Percentiles rank a stretch among this genome's conserved stretches.
Conservation (phyloP, 2,329 filamentous ascomycete genomes). For the Phoma sp. region DNA sequence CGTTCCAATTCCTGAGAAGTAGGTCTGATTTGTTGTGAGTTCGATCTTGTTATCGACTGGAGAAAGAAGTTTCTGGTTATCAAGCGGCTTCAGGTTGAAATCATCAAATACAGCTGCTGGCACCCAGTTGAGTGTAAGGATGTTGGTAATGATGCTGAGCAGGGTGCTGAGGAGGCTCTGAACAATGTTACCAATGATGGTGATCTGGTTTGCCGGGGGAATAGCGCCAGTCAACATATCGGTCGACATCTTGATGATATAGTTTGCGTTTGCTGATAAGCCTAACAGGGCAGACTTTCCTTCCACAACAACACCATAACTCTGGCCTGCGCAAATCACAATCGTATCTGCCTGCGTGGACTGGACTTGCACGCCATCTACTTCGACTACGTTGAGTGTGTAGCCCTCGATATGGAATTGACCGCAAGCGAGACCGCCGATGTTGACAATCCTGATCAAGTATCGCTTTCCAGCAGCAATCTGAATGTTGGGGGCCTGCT, state of each 20-base stretch:
- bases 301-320: slow-evolving; percentile 32
- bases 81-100: slow-evolving; percentile 71
- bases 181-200: slow-evolving; percentile 25
- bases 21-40: slow-evolving; percentile 65
- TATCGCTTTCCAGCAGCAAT: slow-evolving; percentile 63
- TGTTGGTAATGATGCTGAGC: slow-evolving; percentile 58
- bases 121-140: slow-evolving; percentile 58
- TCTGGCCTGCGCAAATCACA: slow-evolving; percentile 18
- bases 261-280: slow-evolving; percentile 60
- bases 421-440: slow-evolving; percentile 51
- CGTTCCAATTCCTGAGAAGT: slow-evolving; percentile 65
- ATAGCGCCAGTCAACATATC: slow-evolving; percentile 55
- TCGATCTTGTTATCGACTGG: slow-evolving; percentile 68
- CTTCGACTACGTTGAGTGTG: slow-evolving; percentile 48
- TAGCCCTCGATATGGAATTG: slow-evolving; percentile 55
- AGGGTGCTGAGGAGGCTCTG: slow-evolving; percentile 21
- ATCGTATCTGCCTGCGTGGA: slow-evolving; percentile 12
- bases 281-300: slow-evolving; percentile 31
- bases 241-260: slow-evolving; percentile 61
- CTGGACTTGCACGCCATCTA: slow-evolving; percentile 29
- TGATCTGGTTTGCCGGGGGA: slow-evolving; percentile 20
- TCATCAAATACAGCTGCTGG: slow-evolving; percentile 73
- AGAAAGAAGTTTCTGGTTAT: slow-evolving; percentile 66
- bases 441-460: slow-evolving; percentile 70
- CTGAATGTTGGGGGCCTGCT: slow-evolving; percentile 56